Evolutionary conservation across 2,329 filamentous ascomycete genomes (phyloP), one percentile per base, ranked within the genome.

Genomic region (Claviceps africana): DNA sequence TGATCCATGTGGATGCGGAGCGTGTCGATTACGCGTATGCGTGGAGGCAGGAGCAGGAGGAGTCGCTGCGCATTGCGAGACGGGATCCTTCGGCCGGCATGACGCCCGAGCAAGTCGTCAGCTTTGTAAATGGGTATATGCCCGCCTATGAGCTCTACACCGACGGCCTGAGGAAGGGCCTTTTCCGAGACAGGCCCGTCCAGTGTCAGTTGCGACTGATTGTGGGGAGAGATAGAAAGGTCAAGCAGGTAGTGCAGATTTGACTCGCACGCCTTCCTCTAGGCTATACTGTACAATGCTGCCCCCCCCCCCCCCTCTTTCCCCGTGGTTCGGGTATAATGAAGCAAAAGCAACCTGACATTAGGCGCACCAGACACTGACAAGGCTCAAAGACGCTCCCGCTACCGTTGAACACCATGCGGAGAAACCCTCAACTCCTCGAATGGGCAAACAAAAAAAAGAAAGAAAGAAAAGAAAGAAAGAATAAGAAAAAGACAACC

Each of bases 1-100:
- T 81, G 51, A 69, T 81, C 44, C 77, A 82, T 58, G 67, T 81
- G 56, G 77, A 95, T 61, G 85, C 89, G 6, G 77, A 85, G 59
- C 73, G 93, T 58, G 74, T 80, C 4, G 72, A 74, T 49, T 90
- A 82, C 62, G 90, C 95, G 50, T 95, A 95, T 61, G 78, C 77
- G 55, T 95, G 90, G 90, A 80, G 89, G 15, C 71, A 82, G 59
- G 75, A 95, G 69, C 88, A 95, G 68, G 89, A 95, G 68, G 76
- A 77, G 47, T 77, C 77, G 54, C 72, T 95, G 60, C 78, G 85
- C 25, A 71, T 71, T 8, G 68, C 74, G 22, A 85, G 78, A 57
- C 88, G 86, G 9, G 67, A 69, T 45, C 61, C 65, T 21, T 58
- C 58, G 17, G 76, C 74, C 0, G 89, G 88, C 31, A 95, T 95